Evolutionary conservation across 495 filamentous ascomycete species (phyloP).

Genomic region (Margaritispora aquatica): DNA sequence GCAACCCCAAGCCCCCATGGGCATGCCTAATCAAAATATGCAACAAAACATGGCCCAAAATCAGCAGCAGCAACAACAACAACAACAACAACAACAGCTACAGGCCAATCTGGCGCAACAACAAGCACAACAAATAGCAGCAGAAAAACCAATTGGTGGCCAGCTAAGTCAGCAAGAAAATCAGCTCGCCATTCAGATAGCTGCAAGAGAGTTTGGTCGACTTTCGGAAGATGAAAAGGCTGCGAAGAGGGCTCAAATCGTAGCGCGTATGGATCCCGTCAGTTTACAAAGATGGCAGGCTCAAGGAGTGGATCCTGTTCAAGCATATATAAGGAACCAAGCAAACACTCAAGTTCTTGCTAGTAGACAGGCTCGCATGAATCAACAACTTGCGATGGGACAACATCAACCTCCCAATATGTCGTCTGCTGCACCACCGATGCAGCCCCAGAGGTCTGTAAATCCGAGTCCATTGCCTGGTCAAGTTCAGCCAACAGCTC

Average conservation of each 20-base stretch:
- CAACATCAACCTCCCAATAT: slow-evolving; percentile 19
- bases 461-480: slow-evolving; percentile 26
- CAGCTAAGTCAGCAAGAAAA: slow-evolving; percentile 15
- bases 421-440: slow-evolving; percentile 17
- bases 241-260: slow-evolving; percentile 27
- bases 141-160: slow-evolving; percentile 5
- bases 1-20: slow-evolving; percentile 16
- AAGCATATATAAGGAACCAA: slow-evolving; percentile 35
- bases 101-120: slow-evolving; percentile 26
- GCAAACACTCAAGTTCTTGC: slow-evolving; percentile 25
- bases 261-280: slow-evolving; percentile 24
- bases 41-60: slow-evolving; percentile 21
- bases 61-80: slow-evolving; percentile 25
- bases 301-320: slow-evolving; percentile 33
- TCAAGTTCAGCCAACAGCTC: slow-evolving; percentile 28
- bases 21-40: slow-evolving; percentile 20
- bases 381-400: slow-evolving; percentile 3
- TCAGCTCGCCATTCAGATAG: slow-evolving; percentile 8
- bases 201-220: slow-evolving; percentile 10
- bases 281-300: slow-evolving; percentile 29
- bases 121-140: slow-evolving; percentile 11
- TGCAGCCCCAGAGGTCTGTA: slow-evolving; percentile 27
- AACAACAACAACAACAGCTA: slow-evolving; percentile 29
- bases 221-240: slow-evolving; percentile 29
- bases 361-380: slow-evolving; percentile 17